Evolutionary conservation across 768 basidiomycete species (phyloP).

Genomic region (Lactarius sanguifluus): DNA sequence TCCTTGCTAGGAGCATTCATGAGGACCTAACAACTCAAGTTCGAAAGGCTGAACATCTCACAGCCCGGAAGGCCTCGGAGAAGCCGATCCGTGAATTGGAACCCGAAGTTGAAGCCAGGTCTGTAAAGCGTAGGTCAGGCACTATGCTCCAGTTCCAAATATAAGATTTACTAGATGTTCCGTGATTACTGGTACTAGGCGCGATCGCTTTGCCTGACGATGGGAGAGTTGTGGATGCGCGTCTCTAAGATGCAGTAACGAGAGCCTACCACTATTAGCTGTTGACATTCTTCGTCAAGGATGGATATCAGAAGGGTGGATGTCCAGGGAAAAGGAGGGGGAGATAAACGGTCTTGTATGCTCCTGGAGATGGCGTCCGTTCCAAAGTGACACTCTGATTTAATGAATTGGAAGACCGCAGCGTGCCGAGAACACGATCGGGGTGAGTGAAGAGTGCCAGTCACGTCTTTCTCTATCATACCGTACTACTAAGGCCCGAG

Average conservation of each 20-base stretch:
- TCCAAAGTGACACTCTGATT: background rate
- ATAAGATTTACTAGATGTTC: background rate
- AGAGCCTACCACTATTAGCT: background rate
- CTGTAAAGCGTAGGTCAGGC: background rate
- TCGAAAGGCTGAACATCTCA: background rate
- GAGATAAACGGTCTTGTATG: too few relatives aligned
- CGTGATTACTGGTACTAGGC: background rate
- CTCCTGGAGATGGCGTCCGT: background rate
- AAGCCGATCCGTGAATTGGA: background rate
- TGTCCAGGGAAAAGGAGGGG: background rate
- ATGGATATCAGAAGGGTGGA: slow-evolving; percentile 3
- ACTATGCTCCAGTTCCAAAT: background rate
- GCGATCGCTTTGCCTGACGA: background rate
- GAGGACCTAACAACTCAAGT: background rate
- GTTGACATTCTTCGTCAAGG: background rate
- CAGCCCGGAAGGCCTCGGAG: background rate
- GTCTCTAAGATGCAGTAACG: background rate
- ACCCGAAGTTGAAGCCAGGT: slow-evolving; percentile 2
- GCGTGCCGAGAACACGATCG: background rate
- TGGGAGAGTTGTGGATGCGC: background rate
- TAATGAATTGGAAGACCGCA: background rate
- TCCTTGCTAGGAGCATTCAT: background rate
- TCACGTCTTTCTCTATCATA: too few relatives aligned
- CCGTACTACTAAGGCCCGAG: background rate
- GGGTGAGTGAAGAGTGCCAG: background rate